Base-by-base conservation (phyloP, 2,329 filamentous ascomycete species). In the Ciborinia camelliae region DNA sequence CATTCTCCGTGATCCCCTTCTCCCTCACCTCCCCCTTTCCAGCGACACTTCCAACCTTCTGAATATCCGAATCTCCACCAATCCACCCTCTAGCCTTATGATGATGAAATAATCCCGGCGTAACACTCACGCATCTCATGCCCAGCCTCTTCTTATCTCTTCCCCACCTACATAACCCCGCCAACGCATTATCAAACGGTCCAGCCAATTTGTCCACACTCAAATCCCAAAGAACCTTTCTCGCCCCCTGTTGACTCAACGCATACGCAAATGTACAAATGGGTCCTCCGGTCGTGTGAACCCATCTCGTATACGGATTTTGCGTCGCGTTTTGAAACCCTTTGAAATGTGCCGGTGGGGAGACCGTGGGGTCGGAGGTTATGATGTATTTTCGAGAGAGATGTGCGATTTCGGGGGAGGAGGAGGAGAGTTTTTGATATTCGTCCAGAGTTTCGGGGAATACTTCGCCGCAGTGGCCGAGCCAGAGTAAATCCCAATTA, bases 191-290 rank as follows among this genome's bases (percentile, higher is more conserved):
- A 58, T 77, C 76, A 50, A 77, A 75, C 0, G 74, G 68, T 0
- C 71, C 73, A 0, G 58, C 61, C 2, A 75, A 68, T 37, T 72
- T 71, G 66, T 77, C 73, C 3, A 70, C 58, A 65, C 85, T 85
- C 8, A 88, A 78, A 69, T 87, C 84, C 76, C 84, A 87, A 62
- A 84, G 81, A 20, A 87, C 84, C 74, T 87, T 87, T 69, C 84
- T 81, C 4, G 70, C 70, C 1, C 70, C 70, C 14, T 57, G 32
- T 28, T 70, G 70, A 2, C 73, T 73, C 43, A 78, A 62, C 1
- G 74, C 77, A 53, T 78, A 77, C 3, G 74, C 73, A 60, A 76
- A 76, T 2, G 73, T 72, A 66, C 77, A 78, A 26, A 76, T 72
- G 0, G 73, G 73, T 5, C 67, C 69, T 0, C 68, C 68, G 8